Conservation (phyloP, 176 grass and related monocot species). For the Hordeum vulgare region MorexV3_pseudomolecules_assembly NC_058520.1:479522090-479522589, state of each 20-base stretch:
- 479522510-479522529: constrained; percentile 90
- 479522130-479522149: constrained; percentile 3
- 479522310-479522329: constrained; percentile 91
- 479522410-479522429: constrained; percentile 30
- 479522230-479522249: constrained; percentile 8
- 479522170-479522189: neutral
- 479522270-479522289: constrained; percentile 21
- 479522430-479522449: constrained; percentile 25
- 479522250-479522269: constrained; percentile 30
- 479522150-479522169: constrained; percentile 15
- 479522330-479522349: constrained; percentile 99
- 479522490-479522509: constrained; percentile 80
- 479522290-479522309: constrained; percentile 55
- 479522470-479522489: constrained; percentile 87
- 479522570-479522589: constrained; percentile 66
- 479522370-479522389: constrained; percentile 41
- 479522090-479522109: constrained; percentile 20
- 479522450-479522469: constrained; percentile 40
- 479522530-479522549: constrained; percentile 94
- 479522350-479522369: constrained; percentile 85
- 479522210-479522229: neutral
- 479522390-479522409: constrained; percentile 41
- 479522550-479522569: constrained; percentile 49
- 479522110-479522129: neutral
- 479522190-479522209: neutral